These are phyloP conservation scores for Emmonsia crescens DNA, from an alignment of 2,329 filamentous ascomycete species.

Conservation along the genomic window DNA sequence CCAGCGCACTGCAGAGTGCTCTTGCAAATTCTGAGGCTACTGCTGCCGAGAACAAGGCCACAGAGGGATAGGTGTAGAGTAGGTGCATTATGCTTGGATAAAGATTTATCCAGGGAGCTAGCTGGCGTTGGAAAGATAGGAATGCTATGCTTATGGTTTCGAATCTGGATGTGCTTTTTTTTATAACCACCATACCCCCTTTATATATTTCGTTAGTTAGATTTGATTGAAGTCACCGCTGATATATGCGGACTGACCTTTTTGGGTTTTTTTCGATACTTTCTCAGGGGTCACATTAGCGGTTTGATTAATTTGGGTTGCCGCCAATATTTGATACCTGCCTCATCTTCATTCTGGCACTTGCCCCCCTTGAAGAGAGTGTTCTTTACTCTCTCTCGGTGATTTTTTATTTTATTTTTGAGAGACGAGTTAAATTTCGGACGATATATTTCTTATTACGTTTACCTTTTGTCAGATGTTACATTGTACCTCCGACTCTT, in stretches of 20 bases:
- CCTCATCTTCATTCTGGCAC: too few species aligned
- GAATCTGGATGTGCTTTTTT: background rate
- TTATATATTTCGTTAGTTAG: background rate
- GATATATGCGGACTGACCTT: background rate
- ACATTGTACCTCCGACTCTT: too few species aligned
- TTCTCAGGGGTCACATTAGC: background rate
- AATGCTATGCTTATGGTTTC: background rate
- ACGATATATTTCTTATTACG: background rate
- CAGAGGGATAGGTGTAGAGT: background rate
- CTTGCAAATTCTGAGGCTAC: constrained; percentile 59
- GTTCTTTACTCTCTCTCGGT: too few species aligned
- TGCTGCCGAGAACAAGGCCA: background rate
- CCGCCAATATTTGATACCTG: background rate
- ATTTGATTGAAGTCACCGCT: background rate
- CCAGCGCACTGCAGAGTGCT: constrained; percentile 76
- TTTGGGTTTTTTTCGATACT: background rate
- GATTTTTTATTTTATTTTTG: background rate
- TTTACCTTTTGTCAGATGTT: background rate
- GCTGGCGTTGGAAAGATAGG: background rate
- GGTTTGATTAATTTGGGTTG: background rate
- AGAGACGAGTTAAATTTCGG: background rate
- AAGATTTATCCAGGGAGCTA: background rate
- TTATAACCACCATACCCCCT: background rate
- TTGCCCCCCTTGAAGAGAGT: too few species aligned
- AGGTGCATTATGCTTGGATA: background rate